Evolutionary conservation across 306 rosid genomes (phyloP).

Genomic region (Glycine tomentella): DNA sequence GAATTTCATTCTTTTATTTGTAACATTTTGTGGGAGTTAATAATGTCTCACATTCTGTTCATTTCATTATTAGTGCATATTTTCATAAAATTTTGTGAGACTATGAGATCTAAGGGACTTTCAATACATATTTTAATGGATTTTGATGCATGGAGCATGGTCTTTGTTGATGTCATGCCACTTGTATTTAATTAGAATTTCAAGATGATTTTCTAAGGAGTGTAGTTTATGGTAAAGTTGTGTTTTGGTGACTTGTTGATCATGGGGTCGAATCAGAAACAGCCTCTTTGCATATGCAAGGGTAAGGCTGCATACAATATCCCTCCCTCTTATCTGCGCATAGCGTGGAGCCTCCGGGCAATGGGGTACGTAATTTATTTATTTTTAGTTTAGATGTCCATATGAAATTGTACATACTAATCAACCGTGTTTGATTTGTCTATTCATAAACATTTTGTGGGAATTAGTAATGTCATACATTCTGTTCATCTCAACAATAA

Average conservation of each 20-base stretch:
- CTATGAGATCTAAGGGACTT: not conserved
- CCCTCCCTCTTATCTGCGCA: too few relatives aligned
- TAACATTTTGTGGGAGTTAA: not conserved
- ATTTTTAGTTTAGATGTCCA: not conserved
- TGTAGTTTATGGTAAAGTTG: too few relatives aligned
- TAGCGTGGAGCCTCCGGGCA: too few relatives aligned
- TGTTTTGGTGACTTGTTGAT: too few relatives aligned
- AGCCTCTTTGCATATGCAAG: too few relatives aligned
- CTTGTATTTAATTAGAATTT: not conserved
- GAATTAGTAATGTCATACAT: not conserved
- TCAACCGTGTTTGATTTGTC: not conserved
- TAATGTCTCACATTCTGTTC: not conserved
- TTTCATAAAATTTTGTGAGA: conserved; percentile 10
- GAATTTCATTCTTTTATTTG: not conserved
- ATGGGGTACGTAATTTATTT: too few relatives aligned
- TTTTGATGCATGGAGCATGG: not conserved
- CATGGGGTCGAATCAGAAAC: too few relatives aligned
- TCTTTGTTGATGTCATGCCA: not conserved
- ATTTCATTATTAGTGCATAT: not conserved
- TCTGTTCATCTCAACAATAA: not conserved
- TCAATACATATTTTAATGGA: not conserved
- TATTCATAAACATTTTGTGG: not conserved
- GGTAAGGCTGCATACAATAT: too few relatives aligned
- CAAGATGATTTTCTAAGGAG: not conserved
- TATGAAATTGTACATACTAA: not conserved